Evolutionary conservation across 495 filamentous ascomycete species (phyloP).

Genomic region (Acidomyces sp.): DNA sequence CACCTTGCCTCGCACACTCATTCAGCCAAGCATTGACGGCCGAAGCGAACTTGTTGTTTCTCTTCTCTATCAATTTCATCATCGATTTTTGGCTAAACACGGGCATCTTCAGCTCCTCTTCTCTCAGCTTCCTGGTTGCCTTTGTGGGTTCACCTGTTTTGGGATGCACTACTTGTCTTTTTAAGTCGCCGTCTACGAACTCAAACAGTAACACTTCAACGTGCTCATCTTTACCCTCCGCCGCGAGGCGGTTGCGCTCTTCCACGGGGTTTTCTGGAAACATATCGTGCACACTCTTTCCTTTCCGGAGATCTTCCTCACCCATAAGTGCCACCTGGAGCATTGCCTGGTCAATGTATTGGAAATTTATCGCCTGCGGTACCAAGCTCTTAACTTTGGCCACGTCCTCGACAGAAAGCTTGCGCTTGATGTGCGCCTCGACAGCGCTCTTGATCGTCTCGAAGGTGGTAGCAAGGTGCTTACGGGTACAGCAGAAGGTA

Average conservation of each 20-base stretch:
- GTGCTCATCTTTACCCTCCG: constrained; percentile 30
- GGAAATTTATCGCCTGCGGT: constrained; percentile 64
- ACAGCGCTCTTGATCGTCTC: constrained; percentile 75
- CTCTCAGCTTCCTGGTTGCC: constrained; percentile 46
- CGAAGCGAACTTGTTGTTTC: constrained; percentile 71
- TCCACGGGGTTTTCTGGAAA: constrained; percentile 16
- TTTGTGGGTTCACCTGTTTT: constrained; percentile 60
- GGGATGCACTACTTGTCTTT: constrained; percentile 55
- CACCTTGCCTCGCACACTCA: constrained; percentile 47
- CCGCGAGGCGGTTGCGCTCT: constrained; percentile 18
- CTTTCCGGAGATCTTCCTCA: constrained; percentile 37
- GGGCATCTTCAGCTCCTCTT: constrained; percentile 85
- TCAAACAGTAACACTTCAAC: constrained; percentile 75
- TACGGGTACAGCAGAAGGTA: constrained; percentile 86
- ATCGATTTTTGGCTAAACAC: constrained; percentile 88
- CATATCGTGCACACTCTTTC: constrained; percentile 34
- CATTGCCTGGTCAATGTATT: constrained; percentile 71
- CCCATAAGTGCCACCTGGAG: constrained; percentile 67
- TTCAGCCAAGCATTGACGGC: constrained; percentile 69
- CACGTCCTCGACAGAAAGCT: constrained; percentile 61
- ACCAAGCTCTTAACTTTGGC: constrained; percentile 67
- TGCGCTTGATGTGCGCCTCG: constrained; percentile 63
- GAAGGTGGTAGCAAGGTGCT: constrained; percentile 82
- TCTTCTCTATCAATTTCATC: constrained; percentile 77
- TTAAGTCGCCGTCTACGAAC: constrained; percentile 83